These are phyloP conservation scores for Euphorbia pulcherrima DNA, from an alignment of 345 rosid species.

Conservation along the genomic window DNA sequence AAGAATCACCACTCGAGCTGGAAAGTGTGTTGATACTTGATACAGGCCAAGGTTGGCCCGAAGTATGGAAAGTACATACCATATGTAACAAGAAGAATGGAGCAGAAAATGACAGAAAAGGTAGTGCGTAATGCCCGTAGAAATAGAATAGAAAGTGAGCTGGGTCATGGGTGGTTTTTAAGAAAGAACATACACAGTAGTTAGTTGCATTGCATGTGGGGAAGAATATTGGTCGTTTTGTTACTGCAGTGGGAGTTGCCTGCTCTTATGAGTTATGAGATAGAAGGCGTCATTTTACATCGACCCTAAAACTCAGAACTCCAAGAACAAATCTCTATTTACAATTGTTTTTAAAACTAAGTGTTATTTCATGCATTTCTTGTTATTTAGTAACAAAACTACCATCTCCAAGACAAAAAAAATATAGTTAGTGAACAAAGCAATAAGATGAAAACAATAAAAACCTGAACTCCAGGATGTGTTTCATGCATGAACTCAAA, in stretches of 20 bases:
- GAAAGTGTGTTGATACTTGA: neutral
- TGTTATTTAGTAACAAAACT: neutral
- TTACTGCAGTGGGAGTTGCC: neutral
- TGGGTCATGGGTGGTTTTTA: neutral
- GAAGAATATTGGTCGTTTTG: neutral
- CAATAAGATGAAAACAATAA: neutral
- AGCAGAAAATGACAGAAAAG: neutral
- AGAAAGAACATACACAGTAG: no score
- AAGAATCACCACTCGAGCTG: neutral
- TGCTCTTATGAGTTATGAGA: neutral
- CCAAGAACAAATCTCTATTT: neutral
- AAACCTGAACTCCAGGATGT: slow-evolving; percentile 99
- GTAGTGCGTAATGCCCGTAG: no score
- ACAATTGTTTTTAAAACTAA: neutral
- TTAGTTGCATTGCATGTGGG: neutral
- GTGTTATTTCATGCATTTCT: neutral
- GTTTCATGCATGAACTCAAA: slow-evolving; percentile 99
- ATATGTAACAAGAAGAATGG: neutral
- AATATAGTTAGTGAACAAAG: neutral
- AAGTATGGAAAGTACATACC: neutral
- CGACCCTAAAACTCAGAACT: neutral
- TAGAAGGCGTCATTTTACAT: neutral
- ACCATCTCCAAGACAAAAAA: neutral
- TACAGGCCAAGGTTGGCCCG: neutral
- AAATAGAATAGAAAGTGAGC: neutral